Conservation (phyloP, 768 basidiomycete genomes). For the Rhizopogon roseolus region DNA sequence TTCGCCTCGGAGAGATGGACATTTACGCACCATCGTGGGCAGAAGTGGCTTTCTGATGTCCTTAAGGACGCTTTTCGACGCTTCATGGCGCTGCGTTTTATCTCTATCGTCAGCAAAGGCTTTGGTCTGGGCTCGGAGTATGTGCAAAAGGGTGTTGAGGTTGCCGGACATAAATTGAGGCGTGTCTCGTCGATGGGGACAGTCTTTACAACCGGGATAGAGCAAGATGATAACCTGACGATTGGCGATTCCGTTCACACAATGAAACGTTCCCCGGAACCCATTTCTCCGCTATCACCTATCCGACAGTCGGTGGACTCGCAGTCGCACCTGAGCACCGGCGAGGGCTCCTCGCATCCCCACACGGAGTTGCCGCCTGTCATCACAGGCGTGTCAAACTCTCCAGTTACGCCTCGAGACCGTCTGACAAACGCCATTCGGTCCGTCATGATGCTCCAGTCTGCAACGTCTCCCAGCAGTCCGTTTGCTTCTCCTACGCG, state of each 20-base stretch:
- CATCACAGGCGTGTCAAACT: not conserved
- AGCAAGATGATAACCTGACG: not conserved
- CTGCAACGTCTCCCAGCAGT: conserved; percentile 8
- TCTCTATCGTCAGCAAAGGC: conserved; percentile 6
- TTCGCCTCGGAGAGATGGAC: conserved; percentile 68
- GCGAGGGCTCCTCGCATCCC: not conserved
- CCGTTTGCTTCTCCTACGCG: conserved; percentile 18
- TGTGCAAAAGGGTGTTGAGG: conserved; percentile 1
- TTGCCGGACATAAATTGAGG: conserved; percentile 1
- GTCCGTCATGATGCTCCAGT: conserved; percentile 32
- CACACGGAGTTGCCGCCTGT: not conserved
- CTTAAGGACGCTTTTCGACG: conserved; percentile 39
- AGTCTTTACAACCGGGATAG: not conserved
- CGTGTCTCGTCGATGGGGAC: conserved; percentile 1
- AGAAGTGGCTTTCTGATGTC: conserved; percentile 67
- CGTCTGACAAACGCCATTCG: conserved; percentile 34
- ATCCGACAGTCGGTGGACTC: conserved; percentile 2
- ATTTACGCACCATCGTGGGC: conserved; percentile 56
- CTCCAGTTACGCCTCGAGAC: conserved; percentile 4
- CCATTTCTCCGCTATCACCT: not conserved
- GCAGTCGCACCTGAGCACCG: not conserved
- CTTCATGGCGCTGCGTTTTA: conserved; percentile 27
- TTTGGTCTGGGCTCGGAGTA: not conserved
- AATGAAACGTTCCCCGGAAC: conserved; percentile 2
- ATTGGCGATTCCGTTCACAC: not conserved